Evolutionary conservation across 179 eudicot species (phyloP), one percentile per base, ranked within the genome.

Genomic region (Vitellaria paradoxa): DNA sequence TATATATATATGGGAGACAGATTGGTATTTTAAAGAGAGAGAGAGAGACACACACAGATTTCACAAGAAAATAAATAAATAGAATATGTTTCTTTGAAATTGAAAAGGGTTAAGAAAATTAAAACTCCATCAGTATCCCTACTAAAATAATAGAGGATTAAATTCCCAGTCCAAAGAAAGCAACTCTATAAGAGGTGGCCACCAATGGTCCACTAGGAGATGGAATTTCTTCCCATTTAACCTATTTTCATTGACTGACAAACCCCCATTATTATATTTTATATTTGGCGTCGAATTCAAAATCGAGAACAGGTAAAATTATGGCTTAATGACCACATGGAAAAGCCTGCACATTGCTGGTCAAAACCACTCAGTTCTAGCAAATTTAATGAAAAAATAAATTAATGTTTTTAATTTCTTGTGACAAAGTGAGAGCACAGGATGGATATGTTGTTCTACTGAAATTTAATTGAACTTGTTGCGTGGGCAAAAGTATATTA

Each of bases 401-500:
- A 24, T 9, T 42, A 18, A 46, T 15, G 60, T 24, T 63, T 10
- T 74, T 2, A 21, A 14, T 13, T 9, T 45, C 21, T 24, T 74
- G 56, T 26, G 9, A 24, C 10, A 2, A 55, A 26, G 66, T 42
- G 45, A 42, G 45, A 2, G 3, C 45, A 42, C 45, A 42, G 45
- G 3, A 20, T 60, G 6, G 24, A 5, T 18, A 11, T 4, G 66
- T 17, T 20, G 46, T 21, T 8, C 5, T 56, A 12, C 14, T 55
- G 49, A 47, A 55, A 53, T 53, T 52, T 67, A 65, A 40, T 40
- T 47, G 53, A 71, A 65, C 49, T 66, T 26, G 17, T 56, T 45
- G 60, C 60, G 59, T 30, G 30, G 67, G 24, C 6, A 30, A 24
- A 26, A 52, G 23, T 61, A 63, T 49, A 55, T n/a, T 50, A 86